Percentiles rank a stretch among this genome's conserved stretches.
Conservation (phyloP, 2,329 filamentous ascomycete genomes). For the Graphilbum ipis-grandicollis region DNA sequence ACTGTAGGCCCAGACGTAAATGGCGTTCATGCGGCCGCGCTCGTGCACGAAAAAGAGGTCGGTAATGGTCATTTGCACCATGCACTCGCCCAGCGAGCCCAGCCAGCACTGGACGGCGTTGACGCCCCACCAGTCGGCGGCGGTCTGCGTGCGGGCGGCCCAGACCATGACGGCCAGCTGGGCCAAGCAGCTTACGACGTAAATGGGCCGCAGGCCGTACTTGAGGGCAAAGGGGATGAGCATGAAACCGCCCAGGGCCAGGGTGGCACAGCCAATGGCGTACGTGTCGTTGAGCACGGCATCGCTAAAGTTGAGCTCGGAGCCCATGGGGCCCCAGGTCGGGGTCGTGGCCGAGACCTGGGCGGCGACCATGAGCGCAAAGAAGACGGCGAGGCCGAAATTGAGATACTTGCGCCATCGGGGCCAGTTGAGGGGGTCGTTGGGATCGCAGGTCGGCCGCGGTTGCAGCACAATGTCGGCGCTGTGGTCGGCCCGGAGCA, state of each 20-base stretch:
- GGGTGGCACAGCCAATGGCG: conserved; percentile 21
- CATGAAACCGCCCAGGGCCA: conserved; percentile 25
- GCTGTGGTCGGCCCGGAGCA: conserved; percentile 20
- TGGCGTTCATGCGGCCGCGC: conserved; percentile 29
- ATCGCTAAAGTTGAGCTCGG: conserved; percentile 16
- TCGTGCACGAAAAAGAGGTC: conserved; percentile 42
- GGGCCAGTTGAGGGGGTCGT: conserved; percentile 33
- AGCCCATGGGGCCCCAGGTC: conserved; percentile 17
- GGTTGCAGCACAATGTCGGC: conserved; percentile 33
- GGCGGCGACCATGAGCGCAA: conserved; percentile 29
- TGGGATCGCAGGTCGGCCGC: conserved; percentile 27
- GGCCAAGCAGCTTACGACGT: conserved; percentile 23
- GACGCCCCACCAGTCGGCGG: conserved; percentile 2
- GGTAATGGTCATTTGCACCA: conserved; percentile 31
- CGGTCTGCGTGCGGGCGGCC: conserved; percentile 13
- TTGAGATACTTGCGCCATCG: conserved; percentile 28
- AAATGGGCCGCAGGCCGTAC: conserved; percentile 24
- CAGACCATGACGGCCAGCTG: conserved; percentile 24
- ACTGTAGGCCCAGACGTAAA: conserved; percentile 25
- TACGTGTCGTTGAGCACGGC: conserved; percentile 3
- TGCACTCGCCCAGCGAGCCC: conserved; percentile 24
- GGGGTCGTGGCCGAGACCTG: conserved; percentile 26
- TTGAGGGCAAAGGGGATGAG: conserved; percentile 28
- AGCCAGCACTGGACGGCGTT: conserved; percentile 20
- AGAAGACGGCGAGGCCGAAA: conserved; percentile 28